phyloP scores from a whole-genome alignment of 1,284 basidiomycete species.

The Bjerkandera adusta region DNA sequence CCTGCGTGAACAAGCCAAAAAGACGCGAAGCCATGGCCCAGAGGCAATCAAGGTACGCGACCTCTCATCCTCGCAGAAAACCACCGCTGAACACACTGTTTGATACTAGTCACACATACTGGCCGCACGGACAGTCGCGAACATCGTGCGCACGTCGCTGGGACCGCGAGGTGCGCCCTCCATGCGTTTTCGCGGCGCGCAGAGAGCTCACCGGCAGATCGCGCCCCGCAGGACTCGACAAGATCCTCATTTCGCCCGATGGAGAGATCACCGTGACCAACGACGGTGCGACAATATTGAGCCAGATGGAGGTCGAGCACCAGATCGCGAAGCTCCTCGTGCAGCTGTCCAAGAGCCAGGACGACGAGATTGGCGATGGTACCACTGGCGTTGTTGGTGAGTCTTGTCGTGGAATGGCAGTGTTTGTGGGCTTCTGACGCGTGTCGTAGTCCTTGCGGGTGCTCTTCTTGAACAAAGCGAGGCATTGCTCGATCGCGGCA shows the following conservation, averaged over 20 bases:
- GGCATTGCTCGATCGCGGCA: conserved; percentile 91
- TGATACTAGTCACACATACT: conserved; percentile 83
- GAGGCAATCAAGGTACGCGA: conserved; percentile 90
- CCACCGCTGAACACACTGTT: not conserved
- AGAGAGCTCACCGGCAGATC: not conserved
- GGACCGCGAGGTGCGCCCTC: conserved; percentile 85
- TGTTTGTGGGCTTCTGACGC: not conserved
- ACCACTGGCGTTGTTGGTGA: conserved; percentile 97
- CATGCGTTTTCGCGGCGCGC: not conserved
- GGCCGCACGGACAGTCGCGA: conserved; percentile 89
- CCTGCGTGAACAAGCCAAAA: conserved; percentile 91
- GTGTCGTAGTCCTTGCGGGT: conserved; percentile 86
- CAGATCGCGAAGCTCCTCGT: conserved; percentile 98
- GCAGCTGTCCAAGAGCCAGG: conserved; percentile 95
- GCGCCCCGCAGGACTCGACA: conserved; percentile 78
- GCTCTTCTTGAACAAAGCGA: conserved; percentile 92
- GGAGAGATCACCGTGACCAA: conserved; percentile 99
- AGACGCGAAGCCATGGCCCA: conserved; percentile 91
- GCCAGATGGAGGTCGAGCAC: conserved; percentile 98
- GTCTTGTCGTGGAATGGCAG: conserved; percentile 31
- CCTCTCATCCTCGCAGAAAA: not conserved
- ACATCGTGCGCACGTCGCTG: conserved; percentile 93
- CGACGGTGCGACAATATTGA: conserved; percentile 95
- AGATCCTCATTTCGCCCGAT: conserved; percentile 98
- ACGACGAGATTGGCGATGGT: conserved; percentile 99